Conservation (phyloP, 192 early-diverging fungal genomes). For the Diversispora eburnea region DNA sequence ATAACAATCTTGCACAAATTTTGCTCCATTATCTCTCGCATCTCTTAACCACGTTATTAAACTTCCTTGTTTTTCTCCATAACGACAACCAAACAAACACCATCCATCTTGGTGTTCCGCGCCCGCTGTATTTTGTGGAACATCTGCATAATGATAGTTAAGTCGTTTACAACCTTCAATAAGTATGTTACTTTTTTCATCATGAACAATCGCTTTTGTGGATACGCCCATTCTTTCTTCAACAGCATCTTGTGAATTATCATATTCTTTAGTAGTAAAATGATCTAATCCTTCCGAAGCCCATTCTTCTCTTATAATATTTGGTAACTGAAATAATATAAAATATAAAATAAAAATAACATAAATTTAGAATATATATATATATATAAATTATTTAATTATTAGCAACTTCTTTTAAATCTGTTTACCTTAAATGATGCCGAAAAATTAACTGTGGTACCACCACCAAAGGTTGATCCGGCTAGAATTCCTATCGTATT, state of each 20-base stretch:
- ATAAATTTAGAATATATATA: neutral
- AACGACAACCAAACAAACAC: slow-evolving; percentile 68
- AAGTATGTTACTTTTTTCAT: slow-evolving; percentile 56
- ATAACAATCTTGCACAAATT: slow-evolving; percentile 54
- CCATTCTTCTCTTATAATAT: slow-evolving; percentile 72
- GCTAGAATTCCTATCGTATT: slow-evolving; percentile 52
- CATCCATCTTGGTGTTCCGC: slow-evolving; percentile 54
- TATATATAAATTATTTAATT: neutral
- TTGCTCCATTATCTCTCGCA: slow-evolving; percentile 60
- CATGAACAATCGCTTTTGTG: slow-evolving; percentile 54
- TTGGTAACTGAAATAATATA: slow-evolving; percentile 40
- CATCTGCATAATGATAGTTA: slow-evolving; percentile 48
- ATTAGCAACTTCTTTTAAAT: no score
- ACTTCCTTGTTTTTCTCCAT: slow-evolving; percentile 65
- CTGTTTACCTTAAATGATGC: slow-evolving; percentile 54
- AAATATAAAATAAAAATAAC: neutral
- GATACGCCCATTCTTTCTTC: slow-evolving; percentile 53
- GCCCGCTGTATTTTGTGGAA: slow-evolving; percentile 65
- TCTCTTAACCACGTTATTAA: slow-evolving; percentile 66
- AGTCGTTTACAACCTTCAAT: slow-evolving; percentile 64
- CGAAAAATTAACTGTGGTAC: slow-evolving; percentile 68
- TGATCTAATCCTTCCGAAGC: slow-evolving; percentile 52
- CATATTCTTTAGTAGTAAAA: slow-evolving; percentile 49
- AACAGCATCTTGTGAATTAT: slow-evolving; percentile 53
- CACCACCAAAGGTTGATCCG: slow-evolving; percentile 70